phyloP scores from a whole-genome alignment of 148 eudicot genomes.

The Chenopodium berlandieri region DNA sequence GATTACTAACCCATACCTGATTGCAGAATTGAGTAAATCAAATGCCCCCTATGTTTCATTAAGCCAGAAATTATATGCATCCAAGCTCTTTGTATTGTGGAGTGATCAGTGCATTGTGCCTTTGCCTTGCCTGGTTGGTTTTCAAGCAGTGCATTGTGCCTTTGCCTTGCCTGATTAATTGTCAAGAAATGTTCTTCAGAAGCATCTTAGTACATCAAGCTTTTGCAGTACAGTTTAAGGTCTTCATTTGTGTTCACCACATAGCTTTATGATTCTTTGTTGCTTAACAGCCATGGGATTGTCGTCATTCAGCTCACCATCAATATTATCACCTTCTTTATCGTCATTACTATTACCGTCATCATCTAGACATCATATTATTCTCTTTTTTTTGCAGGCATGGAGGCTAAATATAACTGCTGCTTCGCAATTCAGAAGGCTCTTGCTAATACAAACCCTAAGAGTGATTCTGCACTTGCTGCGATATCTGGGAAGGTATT shows the following conservation, averaged over 20 bases:
- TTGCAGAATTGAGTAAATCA: no score
- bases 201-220: neutral
- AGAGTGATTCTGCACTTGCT: slow-evolving; percentile 54
- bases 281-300: neutral
- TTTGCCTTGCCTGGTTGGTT: no score
- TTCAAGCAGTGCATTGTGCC: neutral
- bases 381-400: slow-evolving; percentile 44
- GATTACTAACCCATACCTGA: no score
- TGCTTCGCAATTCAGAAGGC: slow-evolving; percentile 68
- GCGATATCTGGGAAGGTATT: slow-evolving; percentile 61
- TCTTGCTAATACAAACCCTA: slow-evolving; percentile 46
- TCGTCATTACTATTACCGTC: neutral
- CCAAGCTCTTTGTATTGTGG: neutral
- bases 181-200: neutral
- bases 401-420: slow-evolving; percentile 82
- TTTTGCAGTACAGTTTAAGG: neutral
- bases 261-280: neutral
- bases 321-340: neutral
- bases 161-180: neutral
- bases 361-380: neutral
- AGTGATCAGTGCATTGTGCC: no score
- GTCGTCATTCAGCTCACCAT: neutral
- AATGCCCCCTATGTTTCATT: neutral
- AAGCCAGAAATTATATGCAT: neutral
- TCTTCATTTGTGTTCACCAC: neutral